Evolutionary conservation across 371 early-diverging fungal species (phyloP).

Genomic region (Capillidium heterosporum): DNA sequence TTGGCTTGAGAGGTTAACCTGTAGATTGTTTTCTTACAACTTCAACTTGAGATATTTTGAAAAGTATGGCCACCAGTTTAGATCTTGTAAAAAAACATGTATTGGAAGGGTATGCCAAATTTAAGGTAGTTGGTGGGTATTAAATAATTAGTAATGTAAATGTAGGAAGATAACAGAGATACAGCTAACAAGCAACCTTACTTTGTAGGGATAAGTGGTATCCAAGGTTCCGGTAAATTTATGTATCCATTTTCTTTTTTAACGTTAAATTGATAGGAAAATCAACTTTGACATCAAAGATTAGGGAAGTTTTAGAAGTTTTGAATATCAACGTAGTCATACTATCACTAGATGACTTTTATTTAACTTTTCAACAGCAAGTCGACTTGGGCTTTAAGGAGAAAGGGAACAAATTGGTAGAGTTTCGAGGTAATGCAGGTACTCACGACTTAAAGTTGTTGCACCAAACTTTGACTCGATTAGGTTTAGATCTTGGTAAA

Average conservation of each 20-base stretch:
- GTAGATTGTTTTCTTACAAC: no score
- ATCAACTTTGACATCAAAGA: no score
- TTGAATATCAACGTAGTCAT: constrained; percentile 30
- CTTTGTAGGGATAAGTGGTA: neutral
- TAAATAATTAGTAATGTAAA: no score
- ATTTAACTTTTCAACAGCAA: constrained; percentile 50
- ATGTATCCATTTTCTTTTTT: neutral
- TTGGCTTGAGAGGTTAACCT: no score
- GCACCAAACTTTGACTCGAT: constrained; percentile 20
- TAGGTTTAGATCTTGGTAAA: constrained; percentile 8
- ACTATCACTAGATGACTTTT: constrained; percentile 79
- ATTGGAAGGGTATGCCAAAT: neutral
- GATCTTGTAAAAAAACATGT: neutral
- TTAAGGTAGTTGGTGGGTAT: no score
- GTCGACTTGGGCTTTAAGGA: constrained; percentile 21
- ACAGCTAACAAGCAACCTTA: neutral
- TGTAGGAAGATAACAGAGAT: no score
- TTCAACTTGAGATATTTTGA: no score
- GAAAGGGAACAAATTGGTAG: constrained; percentile 42
- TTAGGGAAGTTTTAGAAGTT: no score
- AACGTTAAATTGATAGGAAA: neutral
- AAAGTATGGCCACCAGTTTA: no score
- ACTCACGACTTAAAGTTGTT: constrained; percentile 69
- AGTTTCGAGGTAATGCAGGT: constrained; percentile 69
- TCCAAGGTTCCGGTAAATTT: neutral